Evolutionary conservation across 2,329 filamentous ascomycete genomes (phyloP).

Genomic region (Chalaropsis thielavioides): DNA sequence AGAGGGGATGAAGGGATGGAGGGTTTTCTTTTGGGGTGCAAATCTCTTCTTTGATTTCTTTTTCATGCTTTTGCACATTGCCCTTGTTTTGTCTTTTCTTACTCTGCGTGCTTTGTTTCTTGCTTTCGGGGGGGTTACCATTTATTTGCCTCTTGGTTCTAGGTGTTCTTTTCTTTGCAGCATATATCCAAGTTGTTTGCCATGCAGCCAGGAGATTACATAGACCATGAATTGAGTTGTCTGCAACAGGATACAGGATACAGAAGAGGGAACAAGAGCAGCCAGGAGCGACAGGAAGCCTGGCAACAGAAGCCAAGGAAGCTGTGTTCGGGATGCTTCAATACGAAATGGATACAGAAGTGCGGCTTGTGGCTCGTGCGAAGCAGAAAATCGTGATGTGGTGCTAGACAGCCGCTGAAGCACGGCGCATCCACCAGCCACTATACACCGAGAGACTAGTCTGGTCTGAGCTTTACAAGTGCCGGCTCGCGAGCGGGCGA

Average conservation of each 20-base stretch:
- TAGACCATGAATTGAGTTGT: not conserved
- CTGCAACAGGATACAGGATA: too few relatives aligned
- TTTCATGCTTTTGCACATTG: slow-evolving; percentile 3
- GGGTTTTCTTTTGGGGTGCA: not conserved
- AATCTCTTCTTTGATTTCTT: slow-evolving; percentile 1
- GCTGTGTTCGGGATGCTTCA: too few relatives aligned
- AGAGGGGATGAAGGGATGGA: not conserved
- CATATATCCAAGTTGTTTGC: slow-evolving; percentile 2
- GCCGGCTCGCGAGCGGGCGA: too few relatives aligned
- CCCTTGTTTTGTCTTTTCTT: slow-evolving; percentile 4
- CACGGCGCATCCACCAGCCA: not conserved
- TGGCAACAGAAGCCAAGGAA: too few relatives aligned
- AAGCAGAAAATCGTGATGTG: not conserved
- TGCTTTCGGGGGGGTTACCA: not conserved
- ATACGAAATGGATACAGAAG: too few relatives aligned
- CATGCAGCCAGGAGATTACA: not conserved
- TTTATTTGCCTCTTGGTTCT: not conserved
- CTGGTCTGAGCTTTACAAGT: too few relatives aligned
- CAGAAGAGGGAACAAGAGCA: not conserved
- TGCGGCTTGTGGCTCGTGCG: not conserved
- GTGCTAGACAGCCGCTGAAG: not conserved
- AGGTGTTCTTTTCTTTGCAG: not conserved
- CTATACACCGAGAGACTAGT: too few relatives aligned
- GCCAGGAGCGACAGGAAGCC: too few relatives aligned
- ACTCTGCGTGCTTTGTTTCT: not conserved